Percentiles rank a stretch among this genome's conserved stretches.
Evolutionary conservation across 495 filamentous ascomycete species (phyloP).

Genomic region (Neurospora sp.): DNA sequence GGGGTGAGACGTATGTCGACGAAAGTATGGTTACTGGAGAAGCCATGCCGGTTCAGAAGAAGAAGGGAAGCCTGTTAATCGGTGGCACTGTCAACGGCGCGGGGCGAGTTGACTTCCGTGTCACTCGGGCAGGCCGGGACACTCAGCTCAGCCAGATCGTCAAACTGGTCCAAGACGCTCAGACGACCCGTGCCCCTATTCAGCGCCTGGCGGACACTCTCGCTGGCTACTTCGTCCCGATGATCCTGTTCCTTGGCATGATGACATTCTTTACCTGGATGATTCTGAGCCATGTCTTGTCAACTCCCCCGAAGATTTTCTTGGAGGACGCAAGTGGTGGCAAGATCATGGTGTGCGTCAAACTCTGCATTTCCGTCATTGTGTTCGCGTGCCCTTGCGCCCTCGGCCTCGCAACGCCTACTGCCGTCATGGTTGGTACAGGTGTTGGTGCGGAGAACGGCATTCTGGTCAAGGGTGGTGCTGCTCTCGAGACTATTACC

Average conservation of each 20-base stretch:
- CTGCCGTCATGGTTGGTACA: conserved; percentile 97
- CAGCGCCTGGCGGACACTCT: conserved; percentile 87
- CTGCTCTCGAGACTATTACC: conserved; percentile 84
- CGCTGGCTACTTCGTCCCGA: conserved; percentile 90
- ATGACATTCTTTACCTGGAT: conserved; percentile 90
- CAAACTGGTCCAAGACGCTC: conserved; percentile 90
- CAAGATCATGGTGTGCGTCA: conserved; percentile 89
- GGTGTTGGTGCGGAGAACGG: conserved; percentile 94
- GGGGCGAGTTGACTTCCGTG: conserved; percentile 83
- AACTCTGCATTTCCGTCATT: conserved; percentile 97
- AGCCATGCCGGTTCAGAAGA: conserved; percentile 84
- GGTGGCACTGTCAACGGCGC: conserved; percentile 96
- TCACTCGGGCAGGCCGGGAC: conserved; percentile 85
- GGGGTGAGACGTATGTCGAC: conserved; percentile 87
- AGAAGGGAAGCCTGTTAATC: conserved; percentile 67
- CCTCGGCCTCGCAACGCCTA: conserved; percentile 86
- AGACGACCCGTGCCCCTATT: conserved; percentile 89
- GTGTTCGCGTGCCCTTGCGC: conserved; percentile 98
- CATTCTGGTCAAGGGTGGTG: conserved; percentile 93
- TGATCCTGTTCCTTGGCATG: conserved; percentile 73
- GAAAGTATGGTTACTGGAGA: conserved; percentile 99
- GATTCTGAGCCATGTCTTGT: conserved; percentile 77
- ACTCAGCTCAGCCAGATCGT: conserved; percentile 98
- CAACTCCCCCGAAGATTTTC: conserved; percentile 82
- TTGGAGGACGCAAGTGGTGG: conserved; percentile 70